Evolutionary conservation across 78 protist genomes (phyloP).

Genomic region (Monocercomonoides exilis): DNA sequence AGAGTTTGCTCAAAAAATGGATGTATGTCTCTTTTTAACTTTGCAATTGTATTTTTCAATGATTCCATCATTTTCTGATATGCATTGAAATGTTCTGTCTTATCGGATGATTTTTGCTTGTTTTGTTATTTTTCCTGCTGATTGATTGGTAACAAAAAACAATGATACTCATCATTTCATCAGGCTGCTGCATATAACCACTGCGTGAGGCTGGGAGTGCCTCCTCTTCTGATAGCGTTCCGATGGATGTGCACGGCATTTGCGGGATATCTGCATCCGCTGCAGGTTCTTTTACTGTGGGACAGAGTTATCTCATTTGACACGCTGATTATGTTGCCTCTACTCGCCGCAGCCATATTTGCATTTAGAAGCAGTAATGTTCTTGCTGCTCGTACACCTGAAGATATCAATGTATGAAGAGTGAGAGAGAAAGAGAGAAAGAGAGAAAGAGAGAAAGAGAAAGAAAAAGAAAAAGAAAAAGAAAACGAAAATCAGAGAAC

Average conservation of each 20-base stretch:
- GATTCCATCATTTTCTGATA: not conserved
- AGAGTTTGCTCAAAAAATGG: not conserved
- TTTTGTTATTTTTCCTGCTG: not conserved
- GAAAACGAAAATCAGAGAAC: too few species aligned
- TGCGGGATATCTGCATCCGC: slow-evolving; percentile 16
- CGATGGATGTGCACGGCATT: slow-evolving; percentile 41
- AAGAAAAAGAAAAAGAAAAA: too few species aligned
- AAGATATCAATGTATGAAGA: too few species aligned
- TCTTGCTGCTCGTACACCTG: not conserved
- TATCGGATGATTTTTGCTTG: not conserved
- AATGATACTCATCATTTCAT: not conserved
- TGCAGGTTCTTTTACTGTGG: slow-evolving; percentile 45
- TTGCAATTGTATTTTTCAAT: too few species aligned
- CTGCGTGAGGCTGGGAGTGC: slow-evolving; percentile 1
- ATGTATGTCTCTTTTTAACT: slow-evolving; percentile 8
- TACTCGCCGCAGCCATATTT: slow-evolving; percentile 42
- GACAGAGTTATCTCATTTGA: slow-evolving; percentile 46
- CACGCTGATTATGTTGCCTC: slow-evolving; percentile 19
- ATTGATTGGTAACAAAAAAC: too few species aligned
- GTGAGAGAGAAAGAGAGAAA: too few species aligned
- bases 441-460: too few species aligned
- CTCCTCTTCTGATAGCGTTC: slow-evolving; percentile 26
- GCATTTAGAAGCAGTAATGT: not conserved
- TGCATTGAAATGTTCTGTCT: not conserved
- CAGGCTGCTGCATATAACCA: not conserved